Base-by-base conservation (phyloP, 352 stramenopile species). In the Phytophthora podocarpi region DNA sequence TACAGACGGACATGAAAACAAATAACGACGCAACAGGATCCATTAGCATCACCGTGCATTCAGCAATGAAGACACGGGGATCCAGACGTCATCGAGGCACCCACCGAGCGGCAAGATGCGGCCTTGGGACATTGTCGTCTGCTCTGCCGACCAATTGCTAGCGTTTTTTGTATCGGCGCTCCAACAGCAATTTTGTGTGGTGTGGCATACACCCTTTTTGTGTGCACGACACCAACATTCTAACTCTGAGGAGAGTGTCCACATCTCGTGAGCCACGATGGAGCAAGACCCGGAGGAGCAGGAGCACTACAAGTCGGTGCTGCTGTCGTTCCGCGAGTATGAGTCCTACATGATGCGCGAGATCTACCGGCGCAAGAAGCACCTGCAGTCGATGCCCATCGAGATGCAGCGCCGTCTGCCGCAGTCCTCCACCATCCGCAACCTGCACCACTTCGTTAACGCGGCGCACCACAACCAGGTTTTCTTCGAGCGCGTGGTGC, bases 281-380 rank as follows among this genome's bases (percentile, higher is more conserved):
- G 73, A 85, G 47, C 60, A 85, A 30, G 86, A 93, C 64, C 61
- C 70, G 6, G 84, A 92, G 55, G 86, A 95, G 63, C 82, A 80
- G 31, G 86, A 80, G 69, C 86, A 95, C 62, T 95, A 93, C 67
- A 76, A 76, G 59, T 90, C 85, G 21, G 86, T 95, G 65, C 70
- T 95, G 45, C 63, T 95, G 41, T 95, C 86, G 11, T 91, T 95
- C 59, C 85, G 84, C 45, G 86, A 95, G 70, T 95, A 95, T 60
- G 82, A 95, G 55, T 63, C 72, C 9, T 91, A 78, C 58, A 82
- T 91, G 67, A 85, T 92, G 80, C 86, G 82, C 34, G 86, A 95
- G 67, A 85, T 90, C 49, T 92, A 87, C 51, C 82, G 86, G 3
- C 81, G 85, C 26, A 95, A 93, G 70, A 85, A 91, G 63, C 80